Percentiles rank a stretch among this genome's conserved stretches.
Conservation (phyloP, 1,284 basidiomycete genomes). For the Ganoderma sinense region DNA sequence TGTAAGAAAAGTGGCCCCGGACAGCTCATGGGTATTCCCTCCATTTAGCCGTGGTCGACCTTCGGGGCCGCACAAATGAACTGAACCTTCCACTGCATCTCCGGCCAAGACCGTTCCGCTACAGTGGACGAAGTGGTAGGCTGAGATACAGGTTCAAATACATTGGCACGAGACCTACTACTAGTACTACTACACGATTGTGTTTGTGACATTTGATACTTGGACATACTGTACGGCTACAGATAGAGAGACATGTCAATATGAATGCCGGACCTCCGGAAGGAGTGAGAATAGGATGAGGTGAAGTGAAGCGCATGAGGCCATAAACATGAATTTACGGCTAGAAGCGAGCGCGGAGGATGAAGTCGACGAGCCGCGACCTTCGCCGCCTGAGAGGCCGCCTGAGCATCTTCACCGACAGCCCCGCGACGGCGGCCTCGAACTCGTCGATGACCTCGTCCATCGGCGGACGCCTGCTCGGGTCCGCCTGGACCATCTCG, state of each 20-base stretch:
- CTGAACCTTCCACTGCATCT: neutral
- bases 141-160: neutral
- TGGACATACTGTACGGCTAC: neutral
- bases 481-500: slow-evolving; percentile 9
- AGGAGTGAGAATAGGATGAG: neutral
- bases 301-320: neutral
- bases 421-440: neutral
- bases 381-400: neutral
- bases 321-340: neutral
- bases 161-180: neutral
- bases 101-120: neutral
- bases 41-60: neutral
- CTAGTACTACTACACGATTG: neutral
- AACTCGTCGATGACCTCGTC: slow-evolving; percentile 13
- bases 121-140: neutral
- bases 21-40: neutral
- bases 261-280: neutral
- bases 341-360: neutral
- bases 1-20: neutral
- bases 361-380: neutral
- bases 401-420: slow-evolving; percentile 2
- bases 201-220: neutral
- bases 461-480: slow-evolving; percentile 14
- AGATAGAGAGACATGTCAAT: neutral
- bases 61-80: neutral